Base-by-base conservation (phyloP, 805 yeast genomes). In the Groenewaldozyma tartarivorans region DNA sequence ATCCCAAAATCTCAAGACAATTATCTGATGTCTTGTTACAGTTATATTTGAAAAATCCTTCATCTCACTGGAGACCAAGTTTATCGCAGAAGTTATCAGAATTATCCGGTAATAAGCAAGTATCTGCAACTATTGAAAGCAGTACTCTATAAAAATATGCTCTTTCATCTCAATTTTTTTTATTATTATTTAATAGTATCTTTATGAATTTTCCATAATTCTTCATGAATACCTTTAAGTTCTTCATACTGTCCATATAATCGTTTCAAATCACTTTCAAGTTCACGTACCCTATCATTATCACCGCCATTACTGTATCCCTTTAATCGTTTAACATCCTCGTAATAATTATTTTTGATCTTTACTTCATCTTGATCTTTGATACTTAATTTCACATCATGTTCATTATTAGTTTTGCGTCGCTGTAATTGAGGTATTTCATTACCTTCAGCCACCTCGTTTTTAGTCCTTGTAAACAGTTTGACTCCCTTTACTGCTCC, bases 371-470 rank as follows among this genome's bases (percentile, higher is more conserved):
- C 16, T 15, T n/a, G 16, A 16, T 27, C 24, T 18, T 20, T n/a
- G 15, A 54, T 43, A 24, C 40, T 24, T 2, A 48, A 22, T 48
- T 50, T 45, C 17, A 51, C 16, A n/a, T 48, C 50, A 31, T 52
- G 54, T 11, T 37, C 41, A 3, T 36, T 36, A 9, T 33, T 22
- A 4, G 48, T 55, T 2, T 51, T n/a, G 4, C 44, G 41, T 11
- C 61, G 47, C 38, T 54, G 57, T 37, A 58, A 45, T 32, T 41
- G 39, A 13, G 57, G 60, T 19, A 60, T 29, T 22, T 46, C 57
- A 3, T 33, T 41, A 4, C 43, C 31, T 9, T 33, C 49, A n/a
- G 26, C 39, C 16, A 39, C 40, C 4, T n/a, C 21, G 4, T 38
- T 42, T 36, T 35, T 33, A 13, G 29, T 37, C 13, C 45, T 24